A percentile compares a stretch with the other conserved stretches of the same genome.
phyloP scores from a whole-genome alignment of 148 eudicot genomes.

The Chenopodium album region DNA sequence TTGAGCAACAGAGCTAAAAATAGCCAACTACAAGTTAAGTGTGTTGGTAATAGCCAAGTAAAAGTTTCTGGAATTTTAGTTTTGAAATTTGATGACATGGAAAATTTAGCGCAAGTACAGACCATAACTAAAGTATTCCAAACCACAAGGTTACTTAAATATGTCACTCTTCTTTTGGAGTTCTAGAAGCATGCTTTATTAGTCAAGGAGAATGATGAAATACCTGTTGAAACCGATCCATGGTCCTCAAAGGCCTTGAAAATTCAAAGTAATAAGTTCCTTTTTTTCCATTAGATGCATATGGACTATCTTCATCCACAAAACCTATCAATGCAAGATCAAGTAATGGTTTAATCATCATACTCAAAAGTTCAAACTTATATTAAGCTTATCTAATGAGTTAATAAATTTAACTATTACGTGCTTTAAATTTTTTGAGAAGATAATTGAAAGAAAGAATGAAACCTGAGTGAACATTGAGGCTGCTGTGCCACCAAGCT shows the following conservation, averaged over 20 bases:
- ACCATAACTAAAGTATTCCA: background rate
- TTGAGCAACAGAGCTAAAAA: background rate
- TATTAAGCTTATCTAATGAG: no score
- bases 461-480: conserved; percentile 62
- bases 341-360: background rate
- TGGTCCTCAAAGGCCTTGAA: conserved; percentile 82
- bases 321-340: conserved; percentile 48
- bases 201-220: background rate
- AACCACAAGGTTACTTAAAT: background rate
- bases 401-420: no score
- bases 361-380: no score
- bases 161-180: background rate
- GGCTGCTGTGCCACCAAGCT: conserved; percentile 97
- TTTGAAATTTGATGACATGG: background rate
- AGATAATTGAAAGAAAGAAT: conserved; percentile 5
- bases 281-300: conserved; percentile 55
- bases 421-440: background rate
- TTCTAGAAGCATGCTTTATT: background rate
- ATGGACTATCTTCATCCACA: conserved; percentile 77
- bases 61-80: no score
- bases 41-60: background rate
- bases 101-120: background rate
- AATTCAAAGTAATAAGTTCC: conserved; percentile 90
- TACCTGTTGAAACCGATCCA: conserved; percentile 94
- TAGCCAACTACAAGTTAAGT: background rate